Base-by-base conservation (phyloP, 768 basidiomycete genomes). In the Auricularia cornea region DNA sequence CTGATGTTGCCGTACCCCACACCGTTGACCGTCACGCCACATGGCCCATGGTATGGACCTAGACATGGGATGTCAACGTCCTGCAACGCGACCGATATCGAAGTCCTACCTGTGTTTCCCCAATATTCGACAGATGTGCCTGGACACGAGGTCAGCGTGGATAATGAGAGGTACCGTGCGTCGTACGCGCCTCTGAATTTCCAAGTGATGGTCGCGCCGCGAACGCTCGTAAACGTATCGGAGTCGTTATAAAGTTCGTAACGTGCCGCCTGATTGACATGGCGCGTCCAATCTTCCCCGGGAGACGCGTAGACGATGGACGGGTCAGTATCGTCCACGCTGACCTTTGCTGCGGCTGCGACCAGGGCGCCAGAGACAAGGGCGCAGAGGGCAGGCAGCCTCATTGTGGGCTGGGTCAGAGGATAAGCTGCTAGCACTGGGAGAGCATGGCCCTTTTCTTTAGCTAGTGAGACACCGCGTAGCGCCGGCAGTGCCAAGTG, bases 161-260 rank as follows among this genome's bases (percentile, higher is more conserved):
- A 14, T 38, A 38, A 14, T 18, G 28, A 29, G 30, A 23, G n/a
- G 40, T 52, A 11, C 12, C 23, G 4, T 26, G 57, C 23, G n/a
- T 30, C 61, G 16, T 62, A 32, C 59, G 30, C 57, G n/a, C 62
- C 62, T 31, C 59, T 59, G 57, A 63, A 63, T 16, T 26, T 59
- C 44, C 57, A 32, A 14, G 56, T 59, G 16, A 59, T 59, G 3
- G 56, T 59, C 26, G 54, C 62, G 23, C 62, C 62, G 20, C 59
- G 57, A 14, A n/a, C n/a, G 31, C 31, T 38, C 14, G 54, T 33
- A 44, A 63, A 63, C 29, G 62, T 63, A 44, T 63, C 62, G 20
- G 62, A 33, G 31, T 63, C 40, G 26, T 59, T 41, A 30, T 59
- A 63, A 29, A 63, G 56, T n/a, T 63, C 14, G 68, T 64, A n/a